Conservation (phyloP, 2,329 filamentous ascomycete species). For the Penicillium aurantiogriseum region DNA sequence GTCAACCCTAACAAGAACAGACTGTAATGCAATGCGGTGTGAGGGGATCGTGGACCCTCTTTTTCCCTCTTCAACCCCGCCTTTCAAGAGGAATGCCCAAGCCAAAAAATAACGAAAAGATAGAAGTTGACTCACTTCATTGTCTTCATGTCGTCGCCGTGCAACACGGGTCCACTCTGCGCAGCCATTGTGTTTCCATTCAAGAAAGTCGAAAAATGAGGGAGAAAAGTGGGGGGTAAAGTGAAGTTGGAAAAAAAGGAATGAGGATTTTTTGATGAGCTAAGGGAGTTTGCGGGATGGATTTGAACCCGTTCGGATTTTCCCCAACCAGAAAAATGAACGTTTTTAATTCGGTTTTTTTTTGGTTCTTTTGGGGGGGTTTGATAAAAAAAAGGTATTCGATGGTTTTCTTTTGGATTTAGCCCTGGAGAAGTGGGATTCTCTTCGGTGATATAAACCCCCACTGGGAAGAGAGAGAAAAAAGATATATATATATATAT, state of each 20-base stretch:
- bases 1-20: slow-evolving; percentile 3
- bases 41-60: slow-evolving; percentile 16
- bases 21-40: slow-evolving; percentile 21
- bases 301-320: slow-evolving; percentile 17
- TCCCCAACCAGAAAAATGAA: background rate
- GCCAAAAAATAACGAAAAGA: background rate
- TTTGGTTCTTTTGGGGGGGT: background rate
- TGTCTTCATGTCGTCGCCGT: slow-evolving; percentile 59
- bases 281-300: slow-evolving; percentile 39
- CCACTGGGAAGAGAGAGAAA: background rate
- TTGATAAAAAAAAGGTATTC: background rate
- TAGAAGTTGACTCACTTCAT: slow-evolving; percentile 52
- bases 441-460: background rate
- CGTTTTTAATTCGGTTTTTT: background rate
- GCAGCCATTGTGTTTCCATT: slow-evolving; percentile 45
- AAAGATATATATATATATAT: background rate
- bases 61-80: slow-evolving; percentile 6
- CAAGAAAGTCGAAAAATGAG: slow-evolving; percentile 16
- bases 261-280: slow-evolving; percentile 27
- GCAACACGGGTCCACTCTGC: slow-evolving; percentile 49
- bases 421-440: slow-evolving; percentile 1
- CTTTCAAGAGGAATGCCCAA: background rate
- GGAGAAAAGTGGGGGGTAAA: slow-evolving; percentile 11
- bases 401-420: background rate
- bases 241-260: slow-evolving; percentile 16